phyloP scores from a whole-genome alignment of 1,284 basidiomycete species.

The Thelephora terrestris region DNA sequence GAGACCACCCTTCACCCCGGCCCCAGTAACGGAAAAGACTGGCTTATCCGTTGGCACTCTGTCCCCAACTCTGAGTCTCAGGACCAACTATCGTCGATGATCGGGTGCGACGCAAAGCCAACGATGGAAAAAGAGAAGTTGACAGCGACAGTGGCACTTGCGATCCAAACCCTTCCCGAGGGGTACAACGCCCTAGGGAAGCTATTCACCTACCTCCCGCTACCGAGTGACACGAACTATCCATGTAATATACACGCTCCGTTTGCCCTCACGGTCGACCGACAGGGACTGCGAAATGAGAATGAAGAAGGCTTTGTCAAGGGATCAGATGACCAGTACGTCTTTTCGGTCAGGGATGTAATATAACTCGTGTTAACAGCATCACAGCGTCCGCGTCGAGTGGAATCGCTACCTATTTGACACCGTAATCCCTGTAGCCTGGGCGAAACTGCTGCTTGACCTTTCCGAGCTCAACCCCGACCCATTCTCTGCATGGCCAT shows the following conservation, averaged over 20 bases:
- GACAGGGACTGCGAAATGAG: conserved; percentile 34
- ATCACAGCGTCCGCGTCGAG: conserved; percentile 10
- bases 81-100: conserved; percentile 13
- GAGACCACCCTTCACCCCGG: too few relatives aligned
- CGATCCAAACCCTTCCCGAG: conserved; percentile 19
- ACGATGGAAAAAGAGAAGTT: conserved; percentile 30
- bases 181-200: conserved; percentile 18
- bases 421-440: conserved; percentile 8
- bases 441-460: conserved; percentile 2
- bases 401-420: conserved; percentile 14
- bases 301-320: conserved; percentile 28
- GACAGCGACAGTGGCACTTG: conserved; percentile 27
- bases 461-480: background rate
- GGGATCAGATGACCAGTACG: conserved; percentile 31
- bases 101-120: conserved; percentile 17
- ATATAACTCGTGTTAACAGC: background rate
- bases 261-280: conserved; percentile 35
- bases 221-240: conserved; percentile 36
- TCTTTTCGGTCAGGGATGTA: conserved; percentile 10
- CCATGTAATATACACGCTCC: conserved; percentile 35
- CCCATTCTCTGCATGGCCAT: conserved; percentile 5
- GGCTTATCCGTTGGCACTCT: conserved; percentile 22
- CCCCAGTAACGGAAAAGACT: too few relatives aligned
- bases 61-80: conserved; percentile 16
- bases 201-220: conserved; percentile 37